Evolutionary conservation across 495 filamentous ascomycete genomes (phyloP).

Genomic region (Cryomyces minteri): DNA sequence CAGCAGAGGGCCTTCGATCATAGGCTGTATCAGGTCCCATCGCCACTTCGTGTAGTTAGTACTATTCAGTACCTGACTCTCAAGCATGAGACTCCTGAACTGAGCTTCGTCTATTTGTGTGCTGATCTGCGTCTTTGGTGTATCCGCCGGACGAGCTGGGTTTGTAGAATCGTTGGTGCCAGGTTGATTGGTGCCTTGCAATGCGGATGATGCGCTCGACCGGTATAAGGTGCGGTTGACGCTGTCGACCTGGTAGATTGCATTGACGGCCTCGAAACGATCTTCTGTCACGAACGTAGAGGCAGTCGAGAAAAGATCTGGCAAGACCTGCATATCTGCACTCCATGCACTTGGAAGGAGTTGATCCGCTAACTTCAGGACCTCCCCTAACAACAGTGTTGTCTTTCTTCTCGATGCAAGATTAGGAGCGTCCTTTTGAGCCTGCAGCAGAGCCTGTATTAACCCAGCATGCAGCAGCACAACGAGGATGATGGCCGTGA

Average conservation of each 20-base stretch:
- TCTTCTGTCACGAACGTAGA: slow-evolving; percentile 47
- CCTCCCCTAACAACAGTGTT: slow-evolving; percentile 74
- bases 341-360: slow-evolving; percentile 66
- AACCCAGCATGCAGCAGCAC: slow-evolving; percentile 72
- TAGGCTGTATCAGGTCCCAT: slow-evolving; percentile 76
- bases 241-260: slow-evolving; percentile 93
- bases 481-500: slow-evolving; percentile 74
- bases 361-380: slow-evolving; percentile 71
- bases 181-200: slow-evolving; percentile 20
- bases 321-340: slow-evolving; percentile 63
- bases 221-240: slow-evolving; percentile 86
- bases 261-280: slow-evolving; percentile 63
- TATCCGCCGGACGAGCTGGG: slow-evolving; percentile 30
- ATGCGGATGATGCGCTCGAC: slow-evolving; percentile 31
- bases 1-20: slow-evolving; percentile 87
- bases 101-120: slow-evolving; percentile 70
- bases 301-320: slow-evolving; percentile 60
- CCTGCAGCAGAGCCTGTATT: slow-evolving; percentile 41
- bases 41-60: slow-evolving; percentile 90
- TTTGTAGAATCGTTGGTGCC: neutral
- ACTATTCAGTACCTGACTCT: slow-evolving; percentile 69
- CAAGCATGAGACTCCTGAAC: slow-evolving; percentile 70
- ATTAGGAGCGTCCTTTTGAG: slow-evolving; percentile 55
- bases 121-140: slow-evolving; percentile 51
- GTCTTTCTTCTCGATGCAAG: slow-evolving; percentile 70